Base-by-base conservation (phyloP, 345 rosid species). In the Conringia planisiliqua region DNA sequence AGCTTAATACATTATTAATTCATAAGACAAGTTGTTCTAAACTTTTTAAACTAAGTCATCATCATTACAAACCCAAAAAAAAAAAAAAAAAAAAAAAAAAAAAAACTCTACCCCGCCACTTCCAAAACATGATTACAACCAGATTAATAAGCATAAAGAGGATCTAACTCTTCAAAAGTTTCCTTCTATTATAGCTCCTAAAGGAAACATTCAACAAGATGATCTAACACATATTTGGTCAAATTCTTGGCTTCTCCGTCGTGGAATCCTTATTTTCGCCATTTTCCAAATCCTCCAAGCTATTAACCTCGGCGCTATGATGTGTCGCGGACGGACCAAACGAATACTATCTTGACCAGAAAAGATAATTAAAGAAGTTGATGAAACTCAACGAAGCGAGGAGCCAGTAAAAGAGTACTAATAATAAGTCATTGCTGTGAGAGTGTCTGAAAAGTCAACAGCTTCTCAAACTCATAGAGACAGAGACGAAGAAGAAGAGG, bases 361-460 rank as follows among this genome's bases (percentile, higher is more conserved):
- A 67, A 33, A 85, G 66, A 78, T 82, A 88, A 44, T 79, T 78
- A 43, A 79, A 78, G 42, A 88, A 87, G 78, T 82, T 90, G 78
- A 86, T 35, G 43, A 86, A 56, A 60, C 97, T 83, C 35, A 88
- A 70, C 27, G 65, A 70, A 42, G 97, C 90, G 65, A 90, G 76
- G 61, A 87, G 73, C 89, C 92, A 90, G 68, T 88, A 90, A 78
- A 90, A 90, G 35, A 81, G 83, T 80, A 88, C 86, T 26, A 87
- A 73, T 62, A n/a, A n/a, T n/a, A n/a, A n/a, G n/a, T n/a, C n/a
- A n/a, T n/a, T n/a, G n/a, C n/a, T 40, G 92, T 92, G 20, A 86
- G 90, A 9, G 96, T 85, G 33, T 73, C 90, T 2, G 98, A 95
- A 10, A 92, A 83, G 73, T 75, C 88, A 68, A 83, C 94, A 18